Percentiles rank a stretch among this genome's conserved stretches.
Conservation (phyloP, 805 yeast genomes). For the Metschnikowia santaceciliae region DNA sequence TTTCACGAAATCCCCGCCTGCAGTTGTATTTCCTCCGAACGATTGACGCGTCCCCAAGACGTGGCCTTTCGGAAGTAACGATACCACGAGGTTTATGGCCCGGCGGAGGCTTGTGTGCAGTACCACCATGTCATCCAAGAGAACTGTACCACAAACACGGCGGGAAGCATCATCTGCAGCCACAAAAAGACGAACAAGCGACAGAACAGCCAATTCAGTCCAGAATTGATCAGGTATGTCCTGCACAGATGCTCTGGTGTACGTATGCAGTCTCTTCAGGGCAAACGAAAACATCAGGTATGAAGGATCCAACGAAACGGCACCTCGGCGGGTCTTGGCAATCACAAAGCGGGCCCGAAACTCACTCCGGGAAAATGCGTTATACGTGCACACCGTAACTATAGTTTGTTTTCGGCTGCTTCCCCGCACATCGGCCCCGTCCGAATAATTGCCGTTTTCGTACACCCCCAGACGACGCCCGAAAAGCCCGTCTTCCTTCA, state of each 20-base stretch:
- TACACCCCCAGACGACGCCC: not conserved
- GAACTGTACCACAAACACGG: conserved; percentile 56
- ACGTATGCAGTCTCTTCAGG: conserved; percentile 9
- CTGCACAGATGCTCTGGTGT: conserved; percentile 16
- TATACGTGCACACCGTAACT: conserved; percentile 65
- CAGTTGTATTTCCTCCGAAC: conserved; percentile 29
- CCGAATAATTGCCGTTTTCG: not conserved
- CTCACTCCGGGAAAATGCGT: conserved; percentile 71
- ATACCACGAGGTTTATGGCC: conserved; percentile 38
- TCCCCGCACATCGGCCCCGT: conserved; percentile 3
- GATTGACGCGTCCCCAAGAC: conserved; percentile 42
- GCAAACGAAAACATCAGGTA: conserved; percentile 9
- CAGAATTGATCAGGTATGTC: conserved; percentile 34
- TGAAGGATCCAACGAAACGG: conserved; percentile 10
- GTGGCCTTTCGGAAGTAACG: conserved; percentile 45
- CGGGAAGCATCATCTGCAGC: conserved; percentile 51
- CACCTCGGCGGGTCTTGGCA: conserved; percentile 5
- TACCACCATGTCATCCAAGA: conserved; percentile 32
- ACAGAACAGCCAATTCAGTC: conserved; percentile 60
- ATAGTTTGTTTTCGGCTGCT: conserved; percentile 25
- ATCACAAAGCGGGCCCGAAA: conserved; percentile 59
- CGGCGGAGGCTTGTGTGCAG: conserved; percentile 24
- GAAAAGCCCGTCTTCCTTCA: not conserved
- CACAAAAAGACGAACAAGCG: conserved; percentile 51
- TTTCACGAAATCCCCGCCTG: conserved; percentile 26